These are phyloP conservation scores for Hyaloperonospora brassicae DNA, from an alignment of 352 stramenopile genomes.

Conservation along the genomic window DNA sequence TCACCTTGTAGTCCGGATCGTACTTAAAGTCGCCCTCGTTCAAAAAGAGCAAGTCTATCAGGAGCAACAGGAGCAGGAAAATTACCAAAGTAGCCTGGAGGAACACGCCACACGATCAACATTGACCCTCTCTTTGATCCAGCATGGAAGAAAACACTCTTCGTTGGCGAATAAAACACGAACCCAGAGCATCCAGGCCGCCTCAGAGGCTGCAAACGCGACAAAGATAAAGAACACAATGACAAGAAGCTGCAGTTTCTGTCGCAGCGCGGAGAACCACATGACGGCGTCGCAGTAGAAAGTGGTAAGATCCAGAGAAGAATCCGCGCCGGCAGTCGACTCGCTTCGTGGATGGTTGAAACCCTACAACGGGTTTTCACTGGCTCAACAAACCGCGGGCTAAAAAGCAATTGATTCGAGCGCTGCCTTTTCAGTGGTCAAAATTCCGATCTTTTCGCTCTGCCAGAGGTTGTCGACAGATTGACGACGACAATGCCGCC, in stretches of 20 bases:
- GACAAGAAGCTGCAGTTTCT: slow-evolving; percentile 72
- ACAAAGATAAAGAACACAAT: slow-evolving; percentile 81
- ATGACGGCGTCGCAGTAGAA: slow-evolving; percentile 21
- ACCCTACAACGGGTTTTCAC: too few relatives aligned
- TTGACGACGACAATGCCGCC: slow-evolving; percentile 5
- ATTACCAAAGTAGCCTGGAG: slow-evolving; percentile 63
- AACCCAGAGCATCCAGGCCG: slow-evolving; percentile 79
- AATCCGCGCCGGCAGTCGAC: neutral
- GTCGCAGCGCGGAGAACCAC: slow-evolving; percentile 70
- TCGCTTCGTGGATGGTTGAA: too few relatives aligned
- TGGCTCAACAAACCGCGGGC: neutral
- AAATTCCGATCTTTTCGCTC: neutral
- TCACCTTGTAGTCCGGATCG: slow-evolving; percentile 81
- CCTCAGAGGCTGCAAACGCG: slow-evolving; percentile 61
- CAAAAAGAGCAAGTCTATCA: slow-evolving; percentile 70
- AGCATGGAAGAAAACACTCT: neutral
- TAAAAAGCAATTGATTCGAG: neutral
- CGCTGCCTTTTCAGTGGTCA: neutral
- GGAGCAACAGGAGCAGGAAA: slow-evolving; percentile 62
- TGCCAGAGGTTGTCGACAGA: neutral
- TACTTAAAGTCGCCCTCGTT: slow-evolving; percentile 69
- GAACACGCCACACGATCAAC: neutral
- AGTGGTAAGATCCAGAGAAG: slow-evolving; percentile 13
- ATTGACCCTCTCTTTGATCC: neutral
- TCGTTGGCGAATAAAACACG: slow-evolving; percentile 7